Base-by-base conservation (phyloP, 2,329 filamentous ascomycete genomes). In the Pezicula radicicola region DNA sequence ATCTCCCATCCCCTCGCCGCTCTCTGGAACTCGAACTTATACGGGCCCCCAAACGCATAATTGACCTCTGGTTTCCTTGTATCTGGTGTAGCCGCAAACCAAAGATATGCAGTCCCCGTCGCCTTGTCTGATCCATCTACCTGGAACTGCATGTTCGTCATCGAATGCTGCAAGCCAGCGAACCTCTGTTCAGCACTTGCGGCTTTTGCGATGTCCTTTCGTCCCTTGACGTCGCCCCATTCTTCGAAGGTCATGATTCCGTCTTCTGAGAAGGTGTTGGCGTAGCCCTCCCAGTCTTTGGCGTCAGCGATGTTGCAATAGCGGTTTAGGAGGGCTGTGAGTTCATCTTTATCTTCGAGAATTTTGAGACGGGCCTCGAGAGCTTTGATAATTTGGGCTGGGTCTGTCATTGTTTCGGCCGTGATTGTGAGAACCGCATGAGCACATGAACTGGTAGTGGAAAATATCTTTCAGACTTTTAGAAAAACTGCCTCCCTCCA, bases 271-370 rank as follows among this genome's bases (percentile, higher is more conserved):
- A 13, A 43, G n/a, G 40, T 43, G 18, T 43, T 25, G 12, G 40
- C 40, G 40, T 43, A 43, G 10, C 40, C 40, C 10, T 15, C 40
- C 40, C 40, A 43, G 40, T 43, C 40, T 10, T 43, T 12, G 3
- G 40, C 40, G 40, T 43, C 40, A 18, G 40, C 40, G 18, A 6
- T 43, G 40, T 43, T 43, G 40, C 40, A 43, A 18, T 43, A 43
- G 13, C 5, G 13, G 40, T 43, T 43, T 3, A 43, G 40, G 18
- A 43, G 45, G 15, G 33, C 9, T n/a, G 45, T 16, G 28, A 47
- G 45, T 18, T 19, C 45, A 16, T 47, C 45, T 21, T 47, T 47
- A 16, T 47, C 45, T 21, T 47, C 45, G 45, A 47, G 45, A 19
- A 47, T 47, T 25, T 47, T 19, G 13, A 47, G 45, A 16, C 45